Conservation (phyloP, 768 basidiomycete species). For the Austroboletus festivus region DNA sequence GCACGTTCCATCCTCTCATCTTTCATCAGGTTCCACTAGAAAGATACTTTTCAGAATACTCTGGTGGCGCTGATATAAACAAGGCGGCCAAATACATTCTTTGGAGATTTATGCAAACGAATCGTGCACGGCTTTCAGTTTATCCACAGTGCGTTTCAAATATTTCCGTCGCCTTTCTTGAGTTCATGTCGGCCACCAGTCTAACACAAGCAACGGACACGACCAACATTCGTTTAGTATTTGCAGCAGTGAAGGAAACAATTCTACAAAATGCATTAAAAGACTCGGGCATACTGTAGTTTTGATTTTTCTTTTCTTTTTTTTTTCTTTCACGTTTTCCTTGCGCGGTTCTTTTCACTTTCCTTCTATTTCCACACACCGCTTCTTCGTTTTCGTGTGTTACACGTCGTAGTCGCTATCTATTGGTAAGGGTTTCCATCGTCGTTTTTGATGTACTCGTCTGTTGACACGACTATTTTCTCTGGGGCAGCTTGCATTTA, state of each 20-base stretch:
- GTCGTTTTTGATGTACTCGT: background rate
- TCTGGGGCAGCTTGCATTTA: slow-evolving; percentile 23
- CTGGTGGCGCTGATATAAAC: slow-evolving; percentile 85
- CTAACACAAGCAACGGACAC: slow-evolving; percentile 89
- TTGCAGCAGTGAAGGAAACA: slow-evolving; percentile 91
- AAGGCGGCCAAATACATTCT: slow-evolving; percentile 94
- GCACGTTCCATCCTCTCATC: background rate
- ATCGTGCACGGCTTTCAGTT: slow-evolving; percentile 76
- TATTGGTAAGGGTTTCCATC: slow-evolving; percentile 19
- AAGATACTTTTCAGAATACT: slow-evolving; percentile 82
- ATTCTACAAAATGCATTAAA: slow-evolving; percentile 85
- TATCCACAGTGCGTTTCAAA: slow-evolving; percentile 78
- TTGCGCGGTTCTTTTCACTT: background rate
- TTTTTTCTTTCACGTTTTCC: no score
- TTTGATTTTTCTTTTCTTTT: background rate
- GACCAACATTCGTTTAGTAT: slow-evolving; percentile 75
- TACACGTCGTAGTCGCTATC: slow-evolving; percentile 22
- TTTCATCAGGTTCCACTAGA: slow-evolving; percentile 62
- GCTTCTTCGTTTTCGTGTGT: background rate
- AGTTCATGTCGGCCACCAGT: slow-evolving; percentile 33
- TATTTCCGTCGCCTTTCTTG: background rate
- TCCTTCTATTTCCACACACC: background rate
- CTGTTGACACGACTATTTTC: background rate
- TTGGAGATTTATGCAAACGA: slow-evolving; percentile 94
- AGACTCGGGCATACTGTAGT: slow-evolving; percentile 77